Conservation (phyloP, 2,329 filamentous ascomycete species). For the Diplodia intermedia region DNA sequence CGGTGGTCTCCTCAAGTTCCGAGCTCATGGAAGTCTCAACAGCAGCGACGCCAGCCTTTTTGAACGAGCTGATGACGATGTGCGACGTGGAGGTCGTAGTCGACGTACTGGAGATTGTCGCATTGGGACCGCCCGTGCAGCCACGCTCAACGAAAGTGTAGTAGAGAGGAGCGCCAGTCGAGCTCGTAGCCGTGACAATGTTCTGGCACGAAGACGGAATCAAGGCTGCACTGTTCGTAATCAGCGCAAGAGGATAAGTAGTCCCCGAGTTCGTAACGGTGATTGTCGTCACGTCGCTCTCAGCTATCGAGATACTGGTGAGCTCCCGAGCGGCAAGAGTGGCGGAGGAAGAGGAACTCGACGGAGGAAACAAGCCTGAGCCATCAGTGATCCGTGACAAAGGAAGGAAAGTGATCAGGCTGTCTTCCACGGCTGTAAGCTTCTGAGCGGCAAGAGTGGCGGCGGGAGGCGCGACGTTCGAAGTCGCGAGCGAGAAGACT, state of each 20-base stretch:
- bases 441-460: neutral
- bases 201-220: constrained; percentile 4
- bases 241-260: constrained; percentile 8
- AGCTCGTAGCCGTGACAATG: neutral
- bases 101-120: constrained; percentile 1
- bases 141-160: constrained; percentile 18
- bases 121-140: neutral
- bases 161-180: neutral
- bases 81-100: neutral
- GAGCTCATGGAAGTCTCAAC: neutral
- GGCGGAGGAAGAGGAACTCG: neutral
- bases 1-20: neutral
- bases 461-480: neutral
- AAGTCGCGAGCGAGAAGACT: neutral
- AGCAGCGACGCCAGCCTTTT: neutral
- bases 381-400: constrained; percentile 2
- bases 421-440: neutral
- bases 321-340: neutral
- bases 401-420: constrained; percentile 1
- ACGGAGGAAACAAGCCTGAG: neutral
- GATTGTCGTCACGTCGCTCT: neutral
- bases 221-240: constrained; percentile 1
- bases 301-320: neutral
- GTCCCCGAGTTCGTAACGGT: neutral
- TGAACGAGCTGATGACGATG: neutral